These are phyloP conservation scores for Bacidia rubella DNA, from an alignment of 495 filamentous ascomycete species.

Conservation along the genomic window DNA sequence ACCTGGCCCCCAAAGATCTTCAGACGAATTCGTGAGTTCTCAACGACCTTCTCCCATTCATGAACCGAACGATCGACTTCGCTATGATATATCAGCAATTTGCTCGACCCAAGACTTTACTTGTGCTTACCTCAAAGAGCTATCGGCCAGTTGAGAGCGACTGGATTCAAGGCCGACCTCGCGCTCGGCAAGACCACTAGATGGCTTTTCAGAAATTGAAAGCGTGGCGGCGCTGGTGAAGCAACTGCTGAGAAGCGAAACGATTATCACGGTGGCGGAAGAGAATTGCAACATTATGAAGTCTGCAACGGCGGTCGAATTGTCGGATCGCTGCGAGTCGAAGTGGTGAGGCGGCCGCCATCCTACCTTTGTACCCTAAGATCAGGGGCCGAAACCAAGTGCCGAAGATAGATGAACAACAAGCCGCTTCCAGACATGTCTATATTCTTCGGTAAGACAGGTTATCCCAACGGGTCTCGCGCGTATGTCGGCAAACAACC, in stretches of 20 bases:
- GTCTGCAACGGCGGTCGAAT: too few species aligned
- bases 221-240: not conserved
- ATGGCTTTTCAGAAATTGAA: not conserved
- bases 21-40: not conserved
- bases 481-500: not conserved
- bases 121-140: too few species aligned
- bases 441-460: not conserved
- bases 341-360: too few species aligned
- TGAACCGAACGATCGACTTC: too few species aligned
- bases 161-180: too few species aligned
- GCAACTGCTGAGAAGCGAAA: not conserved
- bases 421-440: not conserved
- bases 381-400: too few species aligned
- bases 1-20: not conserved
- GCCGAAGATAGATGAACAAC: too few species aligned
- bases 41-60: not conserved
- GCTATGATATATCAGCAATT: too few species aligned
- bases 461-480: not conserved
- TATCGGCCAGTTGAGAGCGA: too few species aligned
- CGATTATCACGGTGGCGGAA: not conserved
- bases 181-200: not conserved
- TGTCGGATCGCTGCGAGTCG: too few species aligned
- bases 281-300: not conserved
- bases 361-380: not conserved
- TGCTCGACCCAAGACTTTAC: too few species aligned